phyloP scores from a whole-genome alignment of 1,139 yeast genomes.

The Geotrichum citri-aurantii region DNA sequence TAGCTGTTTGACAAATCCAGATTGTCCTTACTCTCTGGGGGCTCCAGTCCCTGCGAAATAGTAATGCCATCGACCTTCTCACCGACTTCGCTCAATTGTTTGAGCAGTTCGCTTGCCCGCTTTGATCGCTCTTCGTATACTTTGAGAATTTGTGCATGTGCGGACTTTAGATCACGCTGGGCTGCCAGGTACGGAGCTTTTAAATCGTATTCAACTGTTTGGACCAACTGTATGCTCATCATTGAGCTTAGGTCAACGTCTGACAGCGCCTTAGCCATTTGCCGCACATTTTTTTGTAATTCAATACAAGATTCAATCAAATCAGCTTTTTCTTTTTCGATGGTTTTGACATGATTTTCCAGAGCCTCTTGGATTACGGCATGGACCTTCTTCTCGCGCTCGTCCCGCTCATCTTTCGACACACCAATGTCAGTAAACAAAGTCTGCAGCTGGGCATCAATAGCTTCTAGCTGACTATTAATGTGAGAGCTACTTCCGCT shows the following conservation, averaged over 20 bases:
- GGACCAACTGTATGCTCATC: not conserved
- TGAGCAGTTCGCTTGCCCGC: conserved; percentile 5
- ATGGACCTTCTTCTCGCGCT: conserved; percentile 29
- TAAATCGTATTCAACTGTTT: not conserved
- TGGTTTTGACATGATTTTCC: conserved; percentile 28
- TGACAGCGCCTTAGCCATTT: not conserved
- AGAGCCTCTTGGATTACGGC: conserved; percentile 31
- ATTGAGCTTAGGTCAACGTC: not conserved
- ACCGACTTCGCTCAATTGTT: conserved; percentile 9
- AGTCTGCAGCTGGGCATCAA: conserved; percentile 26
- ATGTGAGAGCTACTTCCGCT: conserved; percentile 28
- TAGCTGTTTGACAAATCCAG: conserved; percentile 24
- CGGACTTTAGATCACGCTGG: not conserved
- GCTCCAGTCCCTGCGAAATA: conserved; percentile 6
- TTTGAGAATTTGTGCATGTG: conserved; percentile 2
- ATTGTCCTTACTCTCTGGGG: conserved; percentile 12
- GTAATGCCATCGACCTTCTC: conserved; percentile 14
- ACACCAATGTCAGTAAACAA: conserved; percentile 35
- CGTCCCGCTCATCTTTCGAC: conserved; percentile 25
- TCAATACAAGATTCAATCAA: conserved; percentile 25
- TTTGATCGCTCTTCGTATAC: conserved; percentile 10
- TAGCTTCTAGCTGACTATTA: conserved; percentile 28
- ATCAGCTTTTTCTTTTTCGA: conserved; percentile 30
- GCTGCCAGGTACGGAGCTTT: conserved; percentile 7
- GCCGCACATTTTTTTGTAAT: not conserved